Conservation (phyloP, 139 green algal genomes). For the Chlamydomonas applanata region DNA sequence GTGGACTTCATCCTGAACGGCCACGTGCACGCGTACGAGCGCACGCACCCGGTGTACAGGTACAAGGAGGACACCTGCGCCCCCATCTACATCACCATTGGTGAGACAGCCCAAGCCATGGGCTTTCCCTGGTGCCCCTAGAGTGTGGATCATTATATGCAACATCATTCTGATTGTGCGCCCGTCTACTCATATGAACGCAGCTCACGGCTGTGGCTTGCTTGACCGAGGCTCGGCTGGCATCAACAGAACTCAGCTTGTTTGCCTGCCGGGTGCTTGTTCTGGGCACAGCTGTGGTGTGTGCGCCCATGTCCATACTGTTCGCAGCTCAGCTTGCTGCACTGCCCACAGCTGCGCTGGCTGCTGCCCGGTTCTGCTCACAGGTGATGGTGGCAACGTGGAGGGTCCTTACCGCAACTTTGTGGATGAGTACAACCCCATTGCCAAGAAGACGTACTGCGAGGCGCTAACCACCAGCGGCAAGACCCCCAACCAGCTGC, state of each 20-base stretch:
- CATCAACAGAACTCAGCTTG: no score
- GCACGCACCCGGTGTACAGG: conserved; percentile 42
- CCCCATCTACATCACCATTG: conserved; percentile 44
- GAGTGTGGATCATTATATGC: no score
- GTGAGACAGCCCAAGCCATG: no score
- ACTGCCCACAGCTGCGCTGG: no score
- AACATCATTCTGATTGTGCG: no score
- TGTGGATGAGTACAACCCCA: conserved; percentile 24
- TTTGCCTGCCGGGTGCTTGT: no score
- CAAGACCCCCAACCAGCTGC: not conserved
- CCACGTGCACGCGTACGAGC: conserved; percentile 61
- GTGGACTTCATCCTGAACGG: conserved; percentile 51
- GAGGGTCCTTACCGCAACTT: conserved; percentile 30
- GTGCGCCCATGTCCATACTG: conserved; percentile 6
- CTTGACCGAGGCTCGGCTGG: no score
- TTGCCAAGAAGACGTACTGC: conserved; percentile 15
- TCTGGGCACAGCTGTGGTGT: no score
- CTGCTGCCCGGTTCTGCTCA: not conserved
- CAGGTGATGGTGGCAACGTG: conserved; percentile 37
- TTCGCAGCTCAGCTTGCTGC: no score
- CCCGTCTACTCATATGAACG: no score
- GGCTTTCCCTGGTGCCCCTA: no score
- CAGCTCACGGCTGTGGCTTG: no score
- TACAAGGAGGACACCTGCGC: conserved; percentile 43
- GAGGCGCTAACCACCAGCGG: conserved; percentile 4